Evolutionary conservation across 208 protist genomes (phyloP).

Genomic region (Naegleria gruberi): DNA sequence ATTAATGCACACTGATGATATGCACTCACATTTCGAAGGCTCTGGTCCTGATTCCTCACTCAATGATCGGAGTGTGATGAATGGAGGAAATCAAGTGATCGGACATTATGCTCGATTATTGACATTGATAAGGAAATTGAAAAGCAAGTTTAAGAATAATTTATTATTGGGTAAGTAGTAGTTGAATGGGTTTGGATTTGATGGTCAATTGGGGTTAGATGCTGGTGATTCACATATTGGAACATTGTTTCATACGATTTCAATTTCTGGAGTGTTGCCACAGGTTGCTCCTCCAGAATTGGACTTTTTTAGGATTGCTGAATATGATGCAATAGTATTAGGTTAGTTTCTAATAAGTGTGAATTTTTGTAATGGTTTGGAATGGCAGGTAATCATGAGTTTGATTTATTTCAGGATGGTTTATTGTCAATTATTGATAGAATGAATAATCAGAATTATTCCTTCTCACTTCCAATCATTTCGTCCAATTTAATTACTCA

Average conservation of each 20-base stretch:
- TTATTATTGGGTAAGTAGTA: neutral
- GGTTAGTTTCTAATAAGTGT: neutral
- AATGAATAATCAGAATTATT: neutral
- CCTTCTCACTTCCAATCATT: neutral
- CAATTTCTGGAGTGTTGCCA: neutral
- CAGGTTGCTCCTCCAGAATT: neutral
- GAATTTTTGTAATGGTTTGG: neutral
- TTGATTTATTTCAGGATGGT: neutral
- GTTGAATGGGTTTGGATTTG: neutral
- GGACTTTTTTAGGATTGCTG: neutral
- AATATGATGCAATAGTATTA: neutral
- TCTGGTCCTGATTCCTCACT: neutral
- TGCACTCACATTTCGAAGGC: neutral
- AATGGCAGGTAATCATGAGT: neutral
- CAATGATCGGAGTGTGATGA: neutral
- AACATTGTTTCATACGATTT: neutral
- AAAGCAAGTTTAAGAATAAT: neutral
- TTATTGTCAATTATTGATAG: neutral
- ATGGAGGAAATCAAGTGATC: neutral
- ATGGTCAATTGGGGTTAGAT: neutral
- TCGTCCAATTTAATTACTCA: neutral
- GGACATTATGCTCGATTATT: constrained; percentile 2
- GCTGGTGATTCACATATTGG: neutral
- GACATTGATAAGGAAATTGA: neutral
- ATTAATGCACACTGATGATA: neutral